Evolutionary conservation across 1,284 basidiomycete species (phyloP), one percentile per base, ranked within the genome.

Genomic region (Cryptococcus sp.): DNA sequence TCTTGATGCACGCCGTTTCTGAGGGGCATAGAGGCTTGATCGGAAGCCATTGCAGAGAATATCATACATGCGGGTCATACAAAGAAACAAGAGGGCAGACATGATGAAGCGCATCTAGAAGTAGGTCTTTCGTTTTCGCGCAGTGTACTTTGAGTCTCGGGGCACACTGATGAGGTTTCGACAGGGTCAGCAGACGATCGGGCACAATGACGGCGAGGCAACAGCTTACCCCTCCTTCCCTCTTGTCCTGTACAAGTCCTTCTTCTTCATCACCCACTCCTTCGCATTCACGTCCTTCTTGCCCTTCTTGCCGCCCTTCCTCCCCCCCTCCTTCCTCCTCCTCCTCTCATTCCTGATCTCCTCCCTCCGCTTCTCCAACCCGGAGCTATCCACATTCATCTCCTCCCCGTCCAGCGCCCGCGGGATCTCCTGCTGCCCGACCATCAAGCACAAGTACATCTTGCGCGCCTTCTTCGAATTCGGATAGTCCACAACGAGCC

Each of bases 401-500:
- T 80, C 85, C 48, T 88, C 86, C 6, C 83, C 87, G 62, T 88
- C 84, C 36, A 92, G 73, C 2, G 87, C 90, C 70, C 82, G 79
- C 24, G 88, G 91, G 12, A 91, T 72, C 71, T 87, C 84, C 66
- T 72, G 65, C 63, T 64, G 63, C 11, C 92, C 92, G 4, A 94
- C 88, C 74, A 89, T 89, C 57, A 96, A 77, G 70, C 90, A 91
- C 55, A 97, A 71, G 74, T 93, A 97, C 62, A 95, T 87, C 76
- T 97, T 97, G 68, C 84, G 85, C 37, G 91, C 91, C 76, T 94
- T 97, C 68, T 89, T 91, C 0, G 90, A 94, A 77, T 97, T 96
- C 3, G 93, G 94, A 76, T 91, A 97, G 79, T 99, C 96, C 44
- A 99, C 90, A 21, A 98, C 89, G 35, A 99, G 78, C 61, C 96